A percentile compares a stretch with the other conserved stretches of the same genome.
phyloP scores from a whole-genome alignment of 2,329 filamentous ascomycete genomes.

The Ascochyta viciae-villosae region DNA sequence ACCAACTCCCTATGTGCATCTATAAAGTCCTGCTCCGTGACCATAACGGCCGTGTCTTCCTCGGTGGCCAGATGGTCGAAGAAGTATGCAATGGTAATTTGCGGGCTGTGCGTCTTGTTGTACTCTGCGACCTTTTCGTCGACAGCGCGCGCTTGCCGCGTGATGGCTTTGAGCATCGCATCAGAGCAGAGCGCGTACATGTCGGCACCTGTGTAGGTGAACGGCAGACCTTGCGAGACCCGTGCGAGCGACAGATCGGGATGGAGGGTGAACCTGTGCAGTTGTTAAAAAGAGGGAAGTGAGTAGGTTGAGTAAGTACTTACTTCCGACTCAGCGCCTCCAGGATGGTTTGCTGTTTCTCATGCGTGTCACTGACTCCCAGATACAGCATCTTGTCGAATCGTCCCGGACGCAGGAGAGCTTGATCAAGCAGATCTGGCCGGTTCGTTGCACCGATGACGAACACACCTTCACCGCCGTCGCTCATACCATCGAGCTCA shows the following conservation, averaged over 20 bases:
- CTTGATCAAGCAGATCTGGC: conserved; percentile 90
- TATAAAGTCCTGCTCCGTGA: conserved; percentile 87
- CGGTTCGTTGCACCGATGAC: conserved; percentile 96
- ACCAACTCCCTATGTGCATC: conserved; percentile 84
- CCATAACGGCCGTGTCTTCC: conserved; percentile 85
- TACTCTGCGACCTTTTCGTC: conserved; percentile 81
- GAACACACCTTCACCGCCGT: conserved; percentile 85
- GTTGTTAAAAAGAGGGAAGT: conserved; percentile 3
- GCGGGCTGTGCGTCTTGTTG: conserved; percentile 57
- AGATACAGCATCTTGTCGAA: conserved; percentile 99
- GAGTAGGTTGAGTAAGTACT: conserved; percentile 46
- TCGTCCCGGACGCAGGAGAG: conserved; percentile 83
- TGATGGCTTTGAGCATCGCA: conserved; percentile 98
- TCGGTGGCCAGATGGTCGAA: conserved; percentile 90
- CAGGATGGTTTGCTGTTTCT: conserved; percentile 93
- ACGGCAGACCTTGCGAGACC: conserved; percentile 80
- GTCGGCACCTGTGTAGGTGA: conserved; percentile 97
- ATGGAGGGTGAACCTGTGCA: conserved; percentile 77
- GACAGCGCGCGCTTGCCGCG: conserved; percentile 81
- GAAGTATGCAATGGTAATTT: conserved; percentile 87
- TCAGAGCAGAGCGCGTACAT: conserved; percentile 97
- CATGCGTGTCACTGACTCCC: conserved; percentile 93
- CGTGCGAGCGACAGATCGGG: conserved; percentile 76
- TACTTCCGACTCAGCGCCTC: conserved; percentile 94
- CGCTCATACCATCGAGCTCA: conserved; percentile 97